phyloP scores from a whole-genome alignment of 2,329 filamentous ascomycete genomes.

The Colletotrichum caudatum region DNA sequence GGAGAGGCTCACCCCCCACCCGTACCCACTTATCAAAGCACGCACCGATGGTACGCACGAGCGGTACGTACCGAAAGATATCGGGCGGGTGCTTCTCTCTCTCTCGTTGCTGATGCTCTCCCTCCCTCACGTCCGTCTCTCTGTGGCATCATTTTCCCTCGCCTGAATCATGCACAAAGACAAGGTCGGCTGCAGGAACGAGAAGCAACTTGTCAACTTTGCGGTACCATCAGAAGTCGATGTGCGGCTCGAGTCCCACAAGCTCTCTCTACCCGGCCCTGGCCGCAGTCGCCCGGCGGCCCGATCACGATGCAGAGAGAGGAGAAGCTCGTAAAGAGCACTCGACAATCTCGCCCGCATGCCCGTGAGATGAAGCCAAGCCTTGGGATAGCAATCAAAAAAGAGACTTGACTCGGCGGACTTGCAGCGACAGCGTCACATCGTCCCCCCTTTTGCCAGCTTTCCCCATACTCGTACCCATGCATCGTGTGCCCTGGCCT shows the following conservation, averaged over 20 bases:
- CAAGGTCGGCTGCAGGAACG: neutral
- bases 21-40: neutral
- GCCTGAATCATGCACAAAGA: neutral
- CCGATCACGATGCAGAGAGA: constrained; percentile 4
- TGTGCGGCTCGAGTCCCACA: neutral
- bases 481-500: neutral
- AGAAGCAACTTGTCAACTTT: neutral
- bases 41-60: no score
- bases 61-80: constrained; percentile 4
- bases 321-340: neutral
- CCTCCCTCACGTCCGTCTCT: no score
- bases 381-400: neutral
- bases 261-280: neutral
- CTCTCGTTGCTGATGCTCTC: neutral
- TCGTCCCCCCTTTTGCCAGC: neutral
- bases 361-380: constrained; percentile 13
- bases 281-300: neutral
- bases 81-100: neutral
- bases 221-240: neutral
- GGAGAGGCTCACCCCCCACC: neutral
- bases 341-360: constrained; percentile 10
- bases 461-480: neutral
- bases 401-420: neutral
- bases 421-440: constrained; percentile 12
- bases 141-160: neutral